Percentiles rank a stretch among this genome's conserved stretches.
Evolutionary conservation across 1,284 basidiomycete species (phyloP).

Genomic region (Exobasidium cylindrosporum): DNA sequence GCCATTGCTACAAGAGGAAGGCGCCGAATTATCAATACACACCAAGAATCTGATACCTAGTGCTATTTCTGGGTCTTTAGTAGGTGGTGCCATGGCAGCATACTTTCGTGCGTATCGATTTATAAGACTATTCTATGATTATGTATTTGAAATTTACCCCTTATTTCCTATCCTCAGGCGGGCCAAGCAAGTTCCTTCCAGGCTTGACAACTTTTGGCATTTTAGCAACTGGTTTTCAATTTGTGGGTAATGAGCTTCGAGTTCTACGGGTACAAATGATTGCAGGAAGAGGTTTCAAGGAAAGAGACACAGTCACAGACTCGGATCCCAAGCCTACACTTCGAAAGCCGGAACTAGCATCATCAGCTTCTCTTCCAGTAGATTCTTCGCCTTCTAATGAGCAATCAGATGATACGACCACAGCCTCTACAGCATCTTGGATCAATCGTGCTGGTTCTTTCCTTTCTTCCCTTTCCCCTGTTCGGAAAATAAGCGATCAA

Average conservation of each 20-base stretch:
- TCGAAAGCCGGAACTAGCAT: too few species aligned
- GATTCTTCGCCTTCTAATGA: neutral
- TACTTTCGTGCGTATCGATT: constrained; percentile 10
- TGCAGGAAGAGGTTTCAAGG: neutral
- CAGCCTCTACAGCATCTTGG: neutral
- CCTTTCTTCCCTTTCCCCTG: constrained; percentile 1
- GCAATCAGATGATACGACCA: neutral
- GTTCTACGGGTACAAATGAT: neutral
- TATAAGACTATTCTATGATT: too few species aligned
- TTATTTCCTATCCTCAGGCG: neutral
- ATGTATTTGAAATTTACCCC: too few species aligned
- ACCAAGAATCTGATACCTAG: constrained; percentile 1
- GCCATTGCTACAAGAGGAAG: neutral
- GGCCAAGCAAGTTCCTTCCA: neutral
- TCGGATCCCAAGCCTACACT: too few species aligned
- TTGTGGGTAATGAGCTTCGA: constrained; percentile 6
- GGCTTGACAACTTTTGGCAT: neutral
- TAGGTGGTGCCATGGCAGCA: neutral
- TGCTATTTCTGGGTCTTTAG: neutral
- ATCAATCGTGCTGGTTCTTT: neutral
- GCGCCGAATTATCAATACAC: neutral
- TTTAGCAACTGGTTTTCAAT: neutral
- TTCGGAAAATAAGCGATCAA: constrained; percentile 1
- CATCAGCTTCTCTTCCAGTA: neutral
- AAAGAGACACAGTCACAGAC: neutral